Conservation (phyloP, 106 monocot species). For the Chionographis japonica region DNA sequence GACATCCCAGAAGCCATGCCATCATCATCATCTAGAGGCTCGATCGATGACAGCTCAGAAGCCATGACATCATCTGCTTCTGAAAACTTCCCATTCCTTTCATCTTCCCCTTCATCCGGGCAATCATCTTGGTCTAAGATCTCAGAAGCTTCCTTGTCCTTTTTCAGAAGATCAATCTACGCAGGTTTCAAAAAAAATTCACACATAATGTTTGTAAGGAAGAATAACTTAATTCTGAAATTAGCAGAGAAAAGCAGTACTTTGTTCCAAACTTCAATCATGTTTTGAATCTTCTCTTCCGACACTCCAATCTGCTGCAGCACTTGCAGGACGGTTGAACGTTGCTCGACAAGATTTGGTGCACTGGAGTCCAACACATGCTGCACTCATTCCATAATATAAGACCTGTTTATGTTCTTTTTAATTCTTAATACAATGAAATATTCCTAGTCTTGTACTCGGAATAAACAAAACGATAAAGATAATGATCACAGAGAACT, state of each 20-base stretch:
- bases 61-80: constrained; percentile 14
- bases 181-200: constrained; percentile 1
- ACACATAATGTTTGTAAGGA: too few relatives aligned
- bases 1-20: constrained; percentile 10
- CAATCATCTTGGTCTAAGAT: constrained; percentile 16
- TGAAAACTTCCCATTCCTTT: constrained; percentile 7
- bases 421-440: too few relatives aligned
- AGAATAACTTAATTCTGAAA: background rate
- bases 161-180: constrained; percentile 83
- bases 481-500: too few relatives aligned
- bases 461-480: too few relatives aligned
- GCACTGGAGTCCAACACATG: constrained; percentile 94
- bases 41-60: constrained; percentile 10
- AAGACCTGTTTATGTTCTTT: background rate
- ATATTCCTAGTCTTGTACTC: too few relatives aligned
- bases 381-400: constrained; percentile 33
- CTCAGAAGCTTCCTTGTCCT: constrained; percentile 17
- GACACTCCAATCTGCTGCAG: constrained; percentile 85
- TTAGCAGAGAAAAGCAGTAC: constrained; percentile 23
- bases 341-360: constrained; percentile 70
- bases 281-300: constrained; percentile 75
- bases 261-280: constrained; percentile 99
- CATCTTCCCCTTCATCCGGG: constrained; percentile 17
- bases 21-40: constrained; percentile 9
- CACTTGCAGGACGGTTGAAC: constrained; percentile 73